These are phyloP conservation scores for Daedaleopsis sinensis DNA, from an alignment of 768 basidiomycete species.

Conservation along the genomic window DNA sequence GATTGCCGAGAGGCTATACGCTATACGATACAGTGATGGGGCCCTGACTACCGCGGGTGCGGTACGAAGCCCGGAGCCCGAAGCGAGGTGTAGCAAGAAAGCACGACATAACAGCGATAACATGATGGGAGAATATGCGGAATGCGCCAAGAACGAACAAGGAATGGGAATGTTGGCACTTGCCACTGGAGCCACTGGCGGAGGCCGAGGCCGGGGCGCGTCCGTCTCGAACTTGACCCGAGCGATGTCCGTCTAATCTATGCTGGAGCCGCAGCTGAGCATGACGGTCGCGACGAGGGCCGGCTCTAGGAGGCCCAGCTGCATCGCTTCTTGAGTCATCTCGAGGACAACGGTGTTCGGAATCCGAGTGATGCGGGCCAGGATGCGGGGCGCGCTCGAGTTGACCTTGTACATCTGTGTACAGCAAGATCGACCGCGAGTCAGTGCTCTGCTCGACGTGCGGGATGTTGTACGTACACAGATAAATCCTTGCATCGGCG, in stretches of 20 bases:
- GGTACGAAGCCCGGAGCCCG: too few relatives aligned
- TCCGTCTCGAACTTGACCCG: too few relatives aligned
- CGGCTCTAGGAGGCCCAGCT: conserved; percentile 55
- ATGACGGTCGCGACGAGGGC: conserved; percentile 55
- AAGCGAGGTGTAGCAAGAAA: neutral
- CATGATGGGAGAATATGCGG: neutral
- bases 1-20: neutral
- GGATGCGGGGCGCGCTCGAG: conserved; percentile 32
- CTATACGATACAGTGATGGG: neutral
- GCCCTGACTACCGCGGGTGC: too few relatives aligned
- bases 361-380: conserved; percentile 53
- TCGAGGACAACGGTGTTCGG: conserved; percentile 53
- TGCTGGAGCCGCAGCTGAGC: conserved; percentile 62
- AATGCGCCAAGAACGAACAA: too few relatives aligned
- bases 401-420: conserved; percentile 50
- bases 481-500: conserved; percentile 54
- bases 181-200: too few relatives aligned
- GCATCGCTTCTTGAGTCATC: conserved; percentile 56
- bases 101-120: neutral
- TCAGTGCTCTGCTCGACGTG: neutral
- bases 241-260: conserved; percentile 44
- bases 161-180: too few relatives aligned
- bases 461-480: conserved; percentile 43
- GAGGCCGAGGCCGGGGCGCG: too few relatives aligned
- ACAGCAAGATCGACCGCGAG: neutral